Conservation (phyloP, 1,284 basidiomycete genomes). For the Ustilago nuda region DNA sequence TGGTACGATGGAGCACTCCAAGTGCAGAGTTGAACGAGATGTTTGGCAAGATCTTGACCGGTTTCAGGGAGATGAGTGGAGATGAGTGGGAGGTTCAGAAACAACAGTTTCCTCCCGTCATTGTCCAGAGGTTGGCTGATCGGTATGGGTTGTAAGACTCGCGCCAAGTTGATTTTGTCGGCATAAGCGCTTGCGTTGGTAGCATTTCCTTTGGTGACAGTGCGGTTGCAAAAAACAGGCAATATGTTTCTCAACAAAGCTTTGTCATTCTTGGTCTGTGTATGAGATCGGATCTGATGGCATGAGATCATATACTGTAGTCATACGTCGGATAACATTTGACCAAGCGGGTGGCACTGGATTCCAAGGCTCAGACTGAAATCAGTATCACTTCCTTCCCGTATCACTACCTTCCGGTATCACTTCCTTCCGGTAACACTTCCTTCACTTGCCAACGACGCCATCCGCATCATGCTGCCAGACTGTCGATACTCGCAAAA, state of each 20-base stretch:
- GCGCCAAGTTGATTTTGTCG: not conserved
- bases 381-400: too few species aligned
- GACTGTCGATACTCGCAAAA: too few species aligned
- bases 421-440: too few species aligned
- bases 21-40: constrained; percentile 63
- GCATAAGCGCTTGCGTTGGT: not conserved
- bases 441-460: too few species aligned
- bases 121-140: constrained; percentile 60
- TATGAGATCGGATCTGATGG: not conserved
- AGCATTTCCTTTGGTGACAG: not conserved
- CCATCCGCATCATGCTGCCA: too few species aligned
- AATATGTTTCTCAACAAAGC: not conserved
- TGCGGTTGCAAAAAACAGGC: not conserved
- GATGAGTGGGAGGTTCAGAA: constrained; percentile 71
- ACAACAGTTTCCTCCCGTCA: constrained; percentile 62
- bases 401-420: too few species aligned
- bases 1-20: constrained; percentile 67
- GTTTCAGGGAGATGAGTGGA: constrained; percentile 86
- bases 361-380: too few species aligned
- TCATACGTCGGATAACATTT: not conserved
- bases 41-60: constrained; percentile 75
- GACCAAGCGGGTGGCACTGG: too few species aligned
- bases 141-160: constrained; percentile 51
- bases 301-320: not conserved
- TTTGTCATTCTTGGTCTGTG: too few species aligned